Evolutionary conservation across 768 basidiomycete genomes (phyloP).

Genomic region (Leccinum olivaceopallidum): DNA sequence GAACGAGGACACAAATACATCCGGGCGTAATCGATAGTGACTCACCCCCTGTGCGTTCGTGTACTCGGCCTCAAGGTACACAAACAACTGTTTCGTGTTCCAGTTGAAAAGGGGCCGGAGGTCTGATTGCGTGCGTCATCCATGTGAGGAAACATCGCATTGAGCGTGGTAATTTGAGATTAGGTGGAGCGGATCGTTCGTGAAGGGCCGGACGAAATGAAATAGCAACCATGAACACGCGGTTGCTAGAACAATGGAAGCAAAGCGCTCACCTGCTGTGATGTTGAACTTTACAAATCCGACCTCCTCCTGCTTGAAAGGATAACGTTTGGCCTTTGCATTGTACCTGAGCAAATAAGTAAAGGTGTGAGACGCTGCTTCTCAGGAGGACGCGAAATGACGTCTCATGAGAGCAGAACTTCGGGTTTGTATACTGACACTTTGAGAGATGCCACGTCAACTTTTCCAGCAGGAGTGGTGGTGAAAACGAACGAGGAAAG

Average conservation of each 20-base stretch:
- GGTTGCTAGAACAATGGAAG: constrained; percentile 28
- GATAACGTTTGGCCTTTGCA: constrained; percentile 53
- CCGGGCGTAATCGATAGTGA: constrained; percentile 8
- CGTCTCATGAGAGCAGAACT: constrained; percentile 6
- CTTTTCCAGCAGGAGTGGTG: constrained; percentile 53
- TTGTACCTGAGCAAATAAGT: constrained; percentile 39
- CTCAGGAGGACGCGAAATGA: constrained; percentile 11
- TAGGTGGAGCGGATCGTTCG: constrained; percentile 13
- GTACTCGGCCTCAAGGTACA: constrained; percentile 87
- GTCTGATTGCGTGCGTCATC: constrained; percentile 45
- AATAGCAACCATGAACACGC: constrained; percentile 29
- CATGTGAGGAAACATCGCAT: constrained; percentile 6
- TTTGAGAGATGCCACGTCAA: constrained; percentile 67
- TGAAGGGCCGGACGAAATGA: constrained; percentile 23
- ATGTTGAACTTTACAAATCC: constrained; percentile 83
- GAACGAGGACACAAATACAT: constrained; percentile 9
- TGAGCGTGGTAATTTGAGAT: constrained; percentile 17
- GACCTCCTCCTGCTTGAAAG: constrained; percentile 66
- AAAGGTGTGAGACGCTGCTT: constrained; percentile 15
- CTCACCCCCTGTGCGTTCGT: constrained; percentile 70
- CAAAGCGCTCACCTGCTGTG: constrained; percentile 60
- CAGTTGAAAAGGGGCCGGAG: constrained; percentile 84
- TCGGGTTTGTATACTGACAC: constrained; percentile 54
- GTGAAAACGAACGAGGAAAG: constrained; percentile 70
- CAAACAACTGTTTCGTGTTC: constrained; percentile 95